A percentile compares a stretch with the other conserved stretches of the same genome.
Conservation (phyloP, 148 eudicot species). For the Amaranthus cruentus region DNA sequence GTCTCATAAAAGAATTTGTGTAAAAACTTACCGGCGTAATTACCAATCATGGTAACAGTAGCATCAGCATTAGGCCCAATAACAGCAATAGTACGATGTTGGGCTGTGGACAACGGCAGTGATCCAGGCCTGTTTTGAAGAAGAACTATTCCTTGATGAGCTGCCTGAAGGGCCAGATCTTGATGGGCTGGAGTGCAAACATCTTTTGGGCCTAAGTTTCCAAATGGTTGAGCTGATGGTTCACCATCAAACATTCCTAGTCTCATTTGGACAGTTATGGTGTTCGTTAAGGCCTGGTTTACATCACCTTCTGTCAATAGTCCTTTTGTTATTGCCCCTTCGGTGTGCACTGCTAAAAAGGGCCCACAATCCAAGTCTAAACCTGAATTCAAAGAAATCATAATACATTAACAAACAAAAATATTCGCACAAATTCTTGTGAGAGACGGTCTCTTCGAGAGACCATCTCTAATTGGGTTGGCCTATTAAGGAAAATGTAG, state of each 20-base stretch:
- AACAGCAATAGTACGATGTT: conserved; percentile 39
- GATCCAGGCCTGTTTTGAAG: conserved; percentile 50
- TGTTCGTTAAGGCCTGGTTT: conserved; percentile 58
- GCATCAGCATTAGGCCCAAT: conserved; percentile 64
- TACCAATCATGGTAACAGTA: conserved; percentile 57
- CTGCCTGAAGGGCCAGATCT: conserved; percentile 79
- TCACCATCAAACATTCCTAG: conserved; percentile 91
- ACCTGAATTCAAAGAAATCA: conserved; percentile 7
- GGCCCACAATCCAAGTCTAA: conserved; percentile 98
- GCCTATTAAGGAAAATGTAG: no score
- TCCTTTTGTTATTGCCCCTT: conserved; percentile 51
- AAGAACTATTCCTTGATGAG: conserved; percentile 84
- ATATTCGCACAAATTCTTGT: no score
- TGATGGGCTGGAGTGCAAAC: conserved; percentile 71
- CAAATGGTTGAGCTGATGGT: conserved; percentile 58
- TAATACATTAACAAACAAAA: no score
- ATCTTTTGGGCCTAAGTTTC: conserved; percentile 58
- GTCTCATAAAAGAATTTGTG: no score
- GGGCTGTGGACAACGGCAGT: conserved; percentile 48
- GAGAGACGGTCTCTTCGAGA: no score
- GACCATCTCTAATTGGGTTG: no score
- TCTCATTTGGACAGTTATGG: conserved; percentile 74
- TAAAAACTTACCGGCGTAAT: conserved; percentile 46
- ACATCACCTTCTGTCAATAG: conserved; percentile 60
- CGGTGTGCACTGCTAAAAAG: conserved; percentile 65